Percentiles rank a stretch among this genome's conserved stretches.
These are phyloP conservation scores for Morella rubra DNA, from an alignment of 306 rosid species.

Conservation along the genomic window DNA sequence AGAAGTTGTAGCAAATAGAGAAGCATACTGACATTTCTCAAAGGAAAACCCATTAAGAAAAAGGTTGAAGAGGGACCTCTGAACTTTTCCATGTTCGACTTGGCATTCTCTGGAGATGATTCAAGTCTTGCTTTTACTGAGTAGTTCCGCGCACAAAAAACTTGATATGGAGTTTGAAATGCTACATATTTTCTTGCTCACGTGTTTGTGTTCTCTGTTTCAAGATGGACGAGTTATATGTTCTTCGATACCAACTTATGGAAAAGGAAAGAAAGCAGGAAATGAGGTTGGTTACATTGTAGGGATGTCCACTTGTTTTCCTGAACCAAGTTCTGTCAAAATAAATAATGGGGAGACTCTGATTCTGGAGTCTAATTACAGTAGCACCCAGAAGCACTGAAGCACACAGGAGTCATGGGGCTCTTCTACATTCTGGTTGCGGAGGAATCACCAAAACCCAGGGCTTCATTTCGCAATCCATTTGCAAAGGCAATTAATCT, in stretches of 20 bases:
- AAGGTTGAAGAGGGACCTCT: too few species aligned
- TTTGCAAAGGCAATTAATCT: background rate
- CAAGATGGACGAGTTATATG: constrained; percentile 79
- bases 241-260: constrained; percentile 66
- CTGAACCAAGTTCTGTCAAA: constrained; percentile 57
- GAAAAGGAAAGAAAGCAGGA: constrained; percentile 64
- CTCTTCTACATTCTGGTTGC: constrained; percentile 66
- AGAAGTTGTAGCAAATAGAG: too few species aligned
- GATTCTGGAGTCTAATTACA: constrained; percentile 50
- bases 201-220: background rate
- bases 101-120: too few species aligned
- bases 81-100: too few species aligned
- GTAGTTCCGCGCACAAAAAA: too few species aligned
- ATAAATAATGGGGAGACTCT: constrained; percentile 57
- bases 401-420: constrained; percentile 84
- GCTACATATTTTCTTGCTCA: constrained; percentile 9
- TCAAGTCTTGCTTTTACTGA: too few species aligned
- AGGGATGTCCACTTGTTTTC: constrained; percentile 85
- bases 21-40: too few species aligned
- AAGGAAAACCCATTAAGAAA: too few species aligned
- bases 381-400: constrained; percentile 39
- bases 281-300: constrained; percentile 63
- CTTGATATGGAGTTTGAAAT: background rate
- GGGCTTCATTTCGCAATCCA: constrained; percentile 28
- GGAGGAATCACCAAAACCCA: constrained; percentile 48